Evolutionary conservation across 148 eudicot species (phyloP).

Genomic region (Dysphania ambrosioides): DNA sequence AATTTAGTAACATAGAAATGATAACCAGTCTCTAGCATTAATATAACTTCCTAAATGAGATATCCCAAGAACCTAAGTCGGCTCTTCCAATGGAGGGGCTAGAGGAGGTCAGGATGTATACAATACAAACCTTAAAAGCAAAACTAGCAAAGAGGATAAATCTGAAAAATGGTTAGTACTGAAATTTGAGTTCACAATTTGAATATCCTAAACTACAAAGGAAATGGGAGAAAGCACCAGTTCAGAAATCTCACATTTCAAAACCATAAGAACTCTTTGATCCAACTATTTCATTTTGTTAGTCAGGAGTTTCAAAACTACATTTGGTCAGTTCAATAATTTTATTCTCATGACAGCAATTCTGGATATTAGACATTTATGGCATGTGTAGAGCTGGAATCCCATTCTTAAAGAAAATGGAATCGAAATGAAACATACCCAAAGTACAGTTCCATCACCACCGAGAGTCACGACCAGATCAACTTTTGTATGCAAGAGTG

Average conservation of each 20-base stretch:
- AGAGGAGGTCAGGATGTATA: background rate
- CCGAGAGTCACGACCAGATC: slow-evolving; percentile 97
- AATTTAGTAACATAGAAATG: background rate
- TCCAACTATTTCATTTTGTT: background rate
- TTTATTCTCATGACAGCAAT: background rate
- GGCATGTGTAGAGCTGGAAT: background rate
- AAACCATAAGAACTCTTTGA: background rate
- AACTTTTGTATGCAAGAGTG: slow-evolving; percentile 70
- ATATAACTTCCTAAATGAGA: background rate
- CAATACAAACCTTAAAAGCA: background rate
- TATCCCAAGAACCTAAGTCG: background rate
- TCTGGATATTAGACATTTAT: background rate
- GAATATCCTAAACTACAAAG: background rate
- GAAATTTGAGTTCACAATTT: too few relatives aligned
- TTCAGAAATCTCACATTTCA: background rate
- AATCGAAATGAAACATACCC: slow-evolving; percentile 54
- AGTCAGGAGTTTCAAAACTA: background rate
- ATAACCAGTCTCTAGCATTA: background rate
- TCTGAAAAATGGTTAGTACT: background rate
- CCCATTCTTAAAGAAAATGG: background rate
- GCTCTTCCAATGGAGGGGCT: background rate
- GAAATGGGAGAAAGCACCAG: background rate
- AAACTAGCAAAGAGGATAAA: background rate
- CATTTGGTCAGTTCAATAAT: background rate
- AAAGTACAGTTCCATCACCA: slow-evolving; percentile 98